A percentile compares a stretch with the other conserved stretches of the same genome.
Conservation (phyloP, 2,329 filamentous ascomycete genomes). For the Pleoardoris graminearum region DNA sequence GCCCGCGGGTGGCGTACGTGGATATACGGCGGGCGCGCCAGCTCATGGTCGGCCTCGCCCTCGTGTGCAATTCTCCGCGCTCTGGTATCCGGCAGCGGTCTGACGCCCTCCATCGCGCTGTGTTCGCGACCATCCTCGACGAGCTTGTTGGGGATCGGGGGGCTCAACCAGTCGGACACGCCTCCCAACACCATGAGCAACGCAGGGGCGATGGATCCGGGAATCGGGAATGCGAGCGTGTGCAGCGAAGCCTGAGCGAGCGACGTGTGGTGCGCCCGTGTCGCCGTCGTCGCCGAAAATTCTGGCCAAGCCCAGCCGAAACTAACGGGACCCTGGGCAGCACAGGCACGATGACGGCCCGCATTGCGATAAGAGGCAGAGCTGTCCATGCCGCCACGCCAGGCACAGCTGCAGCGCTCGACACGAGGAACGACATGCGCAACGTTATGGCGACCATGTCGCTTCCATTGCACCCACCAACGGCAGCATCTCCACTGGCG, state of each 20-base stretch:
- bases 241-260: slow-evolving; percentile 19
- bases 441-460: too few relatives aligned
- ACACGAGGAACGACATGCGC: neutral
- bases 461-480: too few relatives aligned
- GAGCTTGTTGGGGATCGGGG: slow-evolving; percentile 38
- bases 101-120: slow-evolving; percentile 27
- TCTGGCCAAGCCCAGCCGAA: slow-evolving; percentile 34
- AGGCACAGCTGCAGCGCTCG: neutral
- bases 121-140: slow-evolving; percentile 44
- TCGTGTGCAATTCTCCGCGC: slow-evolving; percentile 18
- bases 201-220: slow-evolving; percentile 16
- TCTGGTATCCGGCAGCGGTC: slow-evolving; percentile 26
- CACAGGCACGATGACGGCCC: slow-evolving; percentile 23
- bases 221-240: too few relatives aligned
- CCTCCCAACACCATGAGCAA: slow-evolving; percentile 55
- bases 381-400: neutral
- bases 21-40: slow-evolving; percentile 52
- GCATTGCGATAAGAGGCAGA: neutral
- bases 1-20: slow-evolving; percentile 44
- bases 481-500: neutral
- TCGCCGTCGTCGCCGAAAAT: slow-evolving; percentile 27
- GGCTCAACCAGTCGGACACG: slow-evolving; percentile 53
- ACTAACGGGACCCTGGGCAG: slow-evolving; percentile 14
- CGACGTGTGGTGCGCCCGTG: slow-evolving; percentile 25
- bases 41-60: slow-evolving; percentile 46